These are phyloP conservation scores for Apophysomyces trapeziformis DNA, from an alignment of 371 early-diverging fungal genomes.

Conservation along the genomic window DNA sequence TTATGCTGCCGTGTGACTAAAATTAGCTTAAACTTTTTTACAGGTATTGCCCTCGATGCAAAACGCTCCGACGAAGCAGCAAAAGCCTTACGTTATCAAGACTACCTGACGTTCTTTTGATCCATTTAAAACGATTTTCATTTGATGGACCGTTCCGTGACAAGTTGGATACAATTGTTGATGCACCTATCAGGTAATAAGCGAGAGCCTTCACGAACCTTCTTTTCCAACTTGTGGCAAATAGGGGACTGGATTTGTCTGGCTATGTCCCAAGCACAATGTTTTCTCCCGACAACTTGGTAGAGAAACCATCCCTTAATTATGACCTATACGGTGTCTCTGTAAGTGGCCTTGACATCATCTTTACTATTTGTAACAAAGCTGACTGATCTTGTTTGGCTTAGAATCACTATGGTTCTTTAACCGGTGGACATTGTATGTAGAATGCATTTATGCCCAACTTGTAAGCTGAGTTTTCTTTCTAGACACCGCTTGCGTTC, in stretches of 20 bases:
- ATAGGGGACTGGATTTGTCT: slow-evolving; percentile 40
- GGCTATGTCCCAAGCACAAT: slow-evolving; percentile 42
- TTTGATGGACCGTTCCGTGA: slow-evolving; percentile 91
- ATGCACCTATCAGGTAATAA: slow-evolving; percentile 73
- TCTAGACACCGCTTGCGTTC: slow-evolving; percentile 85
- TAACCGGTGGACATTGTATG: slow-evolving; percentile 90
- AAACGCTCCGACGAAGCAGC: slow-evolving; percentile 68
- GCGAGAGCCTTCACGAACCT: background rate
- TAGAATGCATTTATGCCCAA: background rate
- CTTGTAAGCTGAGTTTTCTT: background rate
- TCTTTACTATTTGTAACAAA: too few species aligned
- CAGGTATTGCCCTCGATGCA: slow-evolving; percentile 85
- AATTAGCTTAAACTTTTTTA: background rate
- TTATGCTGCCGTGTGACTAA: background rate
- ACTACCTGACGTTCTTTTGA: slow-evolving; percentile 86
- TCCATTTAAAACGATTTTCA: slow-evolving; percentile 95
- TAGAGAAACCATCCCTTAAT: slow-evolving; percentile 28
- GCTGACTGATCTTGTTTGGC: background rate
- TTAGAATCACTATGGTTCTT: slow-evolving; percentile 89
- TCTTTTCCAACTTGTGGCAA: background rate
- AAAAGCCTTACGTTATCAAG: slow-evolving; percentile 81
- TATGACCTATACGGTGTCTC: slow-evolving; percentile 95
- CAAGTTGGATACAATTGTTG: slow-evolving; percentile 88
- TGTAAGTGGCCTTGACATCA: slow-evolving; percentile 32
- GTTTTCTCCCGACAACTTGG: slow-evolving; percentile 72